Evolutionary conservation across 176 grass and related monocot genomes (phyloP).

Genomic region (Eragrostis nindensis): DNA sequence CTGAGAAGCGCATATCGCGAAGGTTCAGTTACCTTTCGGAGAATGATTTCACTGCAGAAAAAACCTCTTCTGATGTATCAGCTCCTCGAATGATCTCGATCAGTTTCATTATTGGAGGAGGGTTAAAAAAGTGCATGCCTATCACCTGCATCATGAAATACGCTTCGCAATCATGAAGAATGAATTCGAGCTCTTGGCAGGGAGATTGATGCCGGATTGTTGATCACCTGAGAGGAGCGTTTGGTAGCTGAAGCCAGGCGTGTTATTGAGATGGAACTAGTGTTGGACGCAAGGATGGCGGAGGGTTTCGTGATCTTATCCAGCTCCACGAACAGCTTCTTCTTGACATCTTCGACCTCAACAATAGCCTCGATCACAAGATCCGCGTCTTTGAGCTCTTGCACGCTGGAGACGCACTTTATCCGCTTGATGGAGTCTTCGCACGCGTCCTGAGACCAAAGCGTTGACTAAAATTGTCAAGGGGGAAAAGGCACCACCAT

Average conservation of each 20-base stretch:
- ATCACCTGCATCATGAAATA: constrained; percentile 65
- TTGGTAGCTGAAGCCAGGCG: constrained; percentile 78
- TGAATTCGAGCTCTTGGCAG: neutral
- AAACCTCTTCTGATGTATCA: constrained; percentile 81
- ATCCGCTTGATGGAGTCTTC: constrained; percentile 65
- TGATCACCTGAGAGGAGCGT: constrained; percentile 72
- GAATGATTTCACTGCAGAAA: constrained; percentile 72
- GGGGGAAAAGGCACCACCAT: neutral
- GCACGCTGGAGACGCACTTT: constrained; percentile 65
- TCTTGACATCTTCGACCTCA: constrained; percentile 82
- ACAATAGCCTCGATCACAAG: constrained; percentile 90
- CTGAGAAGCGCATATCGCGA: neutral
- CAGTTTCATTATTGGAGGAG: constrained; percentile 94
- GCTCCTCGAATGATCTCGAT: constrained; percentile 93
- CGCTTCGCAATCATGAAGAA: constrained; percentile 5
- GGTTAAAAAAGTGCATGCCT: constrained; percentile 97
- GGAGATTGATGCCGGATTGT: neutral
- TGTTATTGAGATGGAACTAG: constrained; percentile 92
- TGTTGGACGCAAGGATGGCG: constrained; percentile 87
- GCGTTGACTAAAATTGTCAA: neutral
- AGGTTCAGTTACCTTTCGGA: constrained; percentile 62
- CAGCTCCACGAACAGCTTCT: constrained; percentile 78
- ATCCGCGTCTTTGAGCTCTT: constrained; percentile 64
- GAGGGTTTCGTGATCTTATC: constrained; percentile 78
- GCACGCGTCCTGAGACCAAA: constrained; percentile 49